Base-by-base conservation (phyloP, 2,329 filamentous ascomycete genomes). In the Acarospora socialis region DNA sequence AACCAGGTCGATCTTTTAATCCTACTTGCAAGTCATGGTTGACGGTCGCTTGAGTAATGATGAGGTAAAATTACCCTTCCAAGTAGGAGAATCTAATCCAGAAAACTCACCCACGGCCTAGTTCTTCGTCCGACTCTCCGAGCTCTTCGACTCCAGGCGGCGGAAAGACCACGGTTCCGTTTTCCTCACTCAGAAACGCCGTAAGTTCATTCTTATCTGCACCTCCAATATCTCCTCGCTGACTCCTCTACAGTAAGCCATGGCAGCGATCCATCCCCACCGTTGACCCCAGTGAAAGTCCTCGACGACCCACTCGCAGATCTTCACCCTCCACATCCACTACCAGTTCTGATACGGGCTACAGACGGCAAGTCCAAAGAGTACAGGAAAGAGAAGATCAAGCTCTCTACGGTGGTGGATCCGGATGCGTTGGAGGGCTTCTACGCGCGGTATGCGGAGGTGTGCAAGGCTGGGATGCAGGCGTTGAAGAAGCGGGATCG, bases 401-500 rank as follows among this genome's bases (percentile, higher is more conserved):
- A 86, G 55, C 52, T 94, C 16, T 82, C 81, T 2, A 95, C 90
- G 0, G 56, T 93, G 0, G 84, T 95, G 1, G 67, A 78, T 34
- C 72, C 79, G 1, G 71, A 77, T 36, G 72, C 78, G 4, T 54
- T 95, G 7, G 84, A 92, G 33, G 61, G 55, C 0, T 98, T 98
- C 51, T 98, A 84, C 54, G 60, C 64, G 18, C 68, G 72, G 31
- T 98, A 95, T 60, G 86, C 84, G 14, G 90, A 95, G 44, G 68
- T 84, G 3, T 94, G 86, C 59, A 94, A 92, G 62, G 63, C 68
- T 0, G 83, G 84, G 4, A 94, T 95, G 84, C 67, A 70, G 29
- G 76, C 77, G 5, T 53, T 98, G 58, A 95, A 93, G 71, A 93
- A 92, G 52, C 70, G 90, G 45, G 87, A 95, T 59, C 71, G 84